Percentiles rank a stretch among this genome's conserved stretches.
These are phyloP conservation scores for Wickerhamomyces sp. DNA, from an alignment of 1,139 yeast species.

Conservation along the genomic window DNA sequence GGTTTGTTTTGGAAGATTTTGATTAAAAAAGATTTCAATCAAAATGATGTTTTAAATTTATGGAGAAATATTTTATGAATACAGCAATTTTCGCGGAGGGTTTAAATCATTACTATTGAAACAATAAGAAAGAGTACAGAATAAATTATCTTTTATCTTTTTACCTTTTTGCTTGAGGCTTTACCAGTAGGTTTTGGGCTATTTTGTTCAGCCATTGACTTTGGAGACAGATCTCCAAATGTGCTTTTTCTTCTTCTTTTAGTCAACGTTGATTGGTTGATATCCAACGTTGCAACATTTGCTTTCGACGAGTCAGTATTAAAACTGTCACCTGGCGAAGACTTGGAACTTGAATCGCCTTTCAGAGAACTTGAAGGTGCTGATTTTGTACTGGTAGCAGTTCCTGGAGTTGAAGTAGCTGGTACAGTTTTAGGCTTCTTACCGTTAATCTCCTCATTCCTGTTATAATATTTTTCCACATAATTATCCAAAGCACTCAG, in stretches of 20 bases:
- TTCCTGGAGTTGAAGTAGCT: constrained; percentile 2
- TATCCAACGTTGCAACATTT: constrained; percentile 22
- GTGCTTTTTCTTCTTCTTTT: constrained; percentile 31
- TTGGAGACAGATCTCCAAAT: constrained; percentile 20
- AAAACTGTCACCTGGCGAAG: constrained; percentile 1
- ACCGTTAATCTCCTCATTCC: constrained; percentile 10
- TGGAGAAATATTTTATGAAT: too few relatives aligned
- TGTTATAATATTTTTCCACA: constrained; percentile 24
- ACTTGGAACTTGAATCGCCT: constrained; percentile 4
- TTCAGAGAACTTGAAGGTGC: constrained; percentile 5
- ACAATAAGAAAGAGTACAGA: neutral
- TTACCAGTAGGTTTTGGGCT: neutral
- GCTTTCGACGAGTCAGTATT: constrained; percentile 3
- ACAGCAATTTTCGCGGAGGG: neutral
- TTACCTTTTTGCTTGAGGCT: constrained; percentile 2
- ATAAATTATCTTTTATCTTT: constrained; percentile 1
- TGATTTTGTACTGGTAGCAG: neutral
- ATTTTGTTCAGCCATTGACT: constrained; percentile 15
- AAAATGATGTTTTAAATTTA: neutral
- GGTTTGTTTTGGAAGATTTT: neutral
- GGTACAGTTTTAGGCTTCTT: constrained; percentile 9
- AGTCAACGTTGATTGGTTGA: constrained; percentile 28
- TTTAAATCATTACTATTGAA: neutral
- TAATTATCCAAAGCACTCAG: constrained; percentile 54
- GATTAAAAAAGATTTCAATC: too few relatives aligned